phyloP scores from a whole-genome alignment of 345 rosid genomes.

The Hibiscus tridactylites region DNA sequence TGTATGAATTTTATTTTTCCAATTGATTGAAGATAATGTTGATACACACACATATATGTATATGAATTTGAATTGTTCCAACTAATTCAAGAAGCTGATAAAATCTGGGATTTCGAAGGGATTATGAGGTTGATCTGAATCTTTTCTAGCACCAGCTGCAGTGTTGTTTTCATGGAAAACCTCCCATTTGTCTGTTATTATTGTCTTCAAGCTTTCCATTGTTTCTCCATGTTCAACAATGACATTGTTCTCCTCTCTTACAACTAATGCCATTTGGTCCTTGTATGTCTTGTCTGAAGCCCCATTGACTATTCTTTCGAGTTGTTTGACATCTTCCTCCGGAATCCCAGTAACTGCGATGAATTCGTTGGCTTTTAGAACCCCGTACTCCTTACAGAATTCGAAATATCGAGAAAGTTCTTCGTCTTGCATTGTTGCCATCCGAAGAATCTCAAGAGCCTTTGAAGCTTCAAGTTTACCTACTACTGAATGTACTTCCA shows the following conservation, averaged over 20 bases:
- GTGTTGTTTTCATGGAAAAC: constrained; percentile 18
- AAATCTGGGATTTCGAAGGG: constrained; percentile 40
- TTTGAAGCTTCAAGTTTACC: constrained; percentile 36
- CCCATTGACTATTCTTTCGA: constrained; percentile 33
- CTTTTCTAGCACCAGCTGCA: neutral
- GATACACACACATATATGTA: too few species aligned
- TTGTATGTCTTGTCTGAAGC: constrained; percentile 5
- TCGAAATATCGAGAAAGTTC: constrained; percentile 40
- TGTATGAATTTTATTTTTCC: too few species aligned
- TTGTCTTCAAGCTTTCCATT: constrained; percentile 23
- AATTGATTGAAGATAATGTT: too few species aligned
- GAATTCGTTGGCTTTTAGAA: constrained; percentile 43
- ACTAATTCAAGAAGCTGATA: constrained; percentile 26
- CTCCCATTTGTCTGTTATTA: constrained; percentile 52
- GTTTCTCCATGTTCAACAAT: neutral
- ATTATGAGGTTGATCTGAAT: constrained; percentile 8
- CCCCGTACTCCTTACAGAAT: constrained; percentile 41
- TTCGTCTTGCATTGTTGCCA: constrained; percentile 40
- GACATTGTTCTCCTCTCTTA: constrained; percentile 10
- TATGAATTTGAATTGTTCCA: neutral
- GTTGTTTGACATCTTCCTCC: constrained; percentile 35
- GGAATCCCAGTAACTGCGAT: constrained; percentile 38
- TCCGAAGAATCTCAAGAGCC: constrained; percentile 45
- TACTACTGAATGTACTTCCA: constrained; percentile 26
- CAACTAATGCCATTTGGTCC: constrained; percentile 12